phyloP scores from a whole-genome alignment of 2,329 filamentous ascomycete genomes.

The Fusarium brachygibbosum region DNA sequence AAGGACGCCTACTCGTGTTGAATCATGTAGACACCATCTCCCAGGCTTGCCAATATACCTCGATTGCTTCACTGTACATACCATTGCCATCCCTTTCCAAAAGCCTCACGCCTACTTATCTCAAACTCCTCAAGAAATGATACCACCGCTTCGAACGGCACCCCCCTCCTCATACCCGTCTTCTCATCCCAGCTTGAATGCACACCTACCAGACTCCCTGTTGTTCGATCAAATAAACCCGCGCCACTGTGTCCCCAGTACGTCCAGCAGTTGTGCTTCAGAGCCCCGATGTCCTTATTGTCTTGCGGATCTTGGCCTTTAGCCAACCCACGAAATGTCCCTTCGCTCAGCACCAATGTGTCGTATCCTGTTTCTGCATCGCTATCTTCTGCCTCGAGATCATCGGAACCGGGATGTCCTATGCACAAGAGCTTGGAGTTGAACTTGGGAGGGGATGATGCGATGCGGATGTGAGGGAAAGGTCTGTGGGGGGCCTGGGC shows the following conservation, averaged over 20 bases:
- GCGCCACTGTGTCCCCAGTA: constrained; percentile 70
- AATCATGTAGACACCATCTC: not conserved
- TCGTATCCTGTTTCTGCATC: constrained; percentile 60
- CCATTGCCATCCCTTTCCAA: constrained; percentile 31
- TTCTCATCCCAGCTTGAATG: constrained; percentile 68
- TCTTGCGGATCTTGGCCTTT: constrained; percentile 60
- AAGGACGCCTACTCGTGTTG: not conserved
- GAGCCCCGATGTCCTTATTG: constrained; percentile 64
- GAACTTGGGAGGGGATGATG: constrained; percentile 31
- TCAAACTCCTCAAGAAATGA: constrained; percentile 54
- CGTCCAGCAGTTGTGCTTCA: constrained; percentile 69
- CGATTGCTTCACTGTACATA: constrained; percentile 20
- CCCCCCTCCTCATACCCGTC: constrained; percentile 64
- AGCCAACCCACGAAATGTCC: constrained; percentile 57
- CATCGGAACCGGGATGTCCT: constrained; percentile 55
- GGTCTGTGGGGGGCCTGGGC: constrained; percentile 29
- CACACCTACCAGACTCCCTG: constrained; percentile 61
- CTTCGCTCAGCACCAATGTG: constrained; percentile 61
- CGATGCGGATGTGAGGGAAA: constrained; percentile 44
- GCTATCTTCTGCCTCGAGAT: constrained; percentile 58
- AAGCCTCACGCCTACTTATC: constrained; percentile 6
- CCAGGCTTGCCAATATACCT: not conserved
- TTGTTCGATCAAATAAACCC: constrained; percentile 58
- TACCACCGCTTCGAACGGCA: constrained; percentile 60
- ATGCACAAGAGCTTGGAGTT: constrained; percentile 51